Base-by-base conservation (phyloP, 805 yeast species). In the Saturnispora galanensis region DNA sequence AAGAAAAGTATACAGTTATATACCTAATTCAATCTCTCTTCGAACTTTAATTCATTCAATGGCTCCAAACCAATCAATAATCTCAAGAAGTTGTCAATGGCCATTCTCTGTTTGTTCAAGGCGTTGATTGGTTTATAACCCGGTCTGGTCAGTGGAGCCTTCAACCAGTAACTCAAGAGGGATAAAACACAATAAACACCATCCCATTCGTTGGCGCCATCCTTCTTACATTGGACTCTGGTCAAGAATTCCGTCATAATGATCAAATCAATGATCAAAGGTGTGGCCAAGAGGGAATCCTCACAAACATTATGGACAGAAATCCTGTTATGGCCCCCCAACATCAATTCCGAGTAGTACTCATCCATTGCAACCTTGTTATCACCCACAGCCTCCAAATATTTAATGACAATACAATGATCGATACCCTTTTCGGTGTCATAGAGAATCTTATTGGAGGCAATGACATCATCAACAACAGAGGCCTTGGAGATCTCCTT, bases 281-380 rank as follows among this genome's bases (percentile, higher is more conserved):
- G 97, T 21, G 96, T 84, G 15, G 97, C 97, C 62, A 89, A 74
- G 57, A 89, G 71, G 3, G 96, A 88, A 65, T 89, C 97, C 68
- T 89, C 97, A 67, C 97, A 89, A 35, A 90, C 95, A 63, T 90
- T 89, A 69, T 89, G 95, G 60, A 90, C 83, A 39, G 94, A 80
- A 54, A 89, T 84, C 62, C 93, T 83, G 71, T 89, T 90, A 69
- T 89, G 96, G 38, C 97, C 97, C 50, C 97, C 97, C 56, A 89
- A 75, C 97, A 89, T 90, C 61, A 89, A 79, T 67, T 89, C 97
- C 46, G 94, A 83, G 70, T 90, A 87, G 70, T 89, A 89, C 69
- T 90, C 97, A 66, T 89, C 97, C 97, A 89, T 90, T 43, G 97
- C 97, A 52, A 89, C 96, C 71, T 89, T 89, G 52, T 93, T 81